Evolutionary conservation across 139 green algal genomes (phyloP).

Genomic region (Coelastrella sp.): DNA sequence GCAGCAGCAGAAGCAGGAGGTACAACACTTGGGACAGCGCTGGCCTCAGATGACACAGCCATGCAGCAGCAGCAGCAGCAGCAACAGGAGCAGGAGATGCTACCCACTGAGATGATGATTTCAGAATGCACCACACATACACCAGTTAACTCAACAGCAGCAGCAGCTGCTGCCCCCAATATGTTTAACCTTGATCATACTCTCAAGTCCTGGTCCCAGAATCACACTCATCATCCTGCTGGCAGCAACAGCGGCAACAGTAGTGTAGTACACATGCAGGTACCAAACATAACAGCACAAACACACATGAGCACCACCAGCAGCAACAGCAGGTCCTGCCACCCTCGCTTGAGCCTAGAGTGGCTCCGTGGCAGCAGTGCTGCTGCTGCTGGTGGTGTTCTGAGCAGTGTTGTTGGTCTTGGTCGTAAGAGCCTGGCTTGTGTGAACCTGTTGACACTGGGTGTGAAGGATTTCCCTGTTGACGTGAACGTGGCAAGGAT

Average conservation of each 20-base stretch:
- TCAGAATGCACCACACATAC: too few relatives aligned
- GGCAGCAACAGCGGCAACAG: conserved; percentile 34
- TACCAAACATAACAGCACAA: neutral
- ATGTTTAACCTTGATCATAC: neutral
- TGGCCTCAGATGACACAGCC: neutral
- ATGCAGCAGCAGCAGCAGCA: neutral
- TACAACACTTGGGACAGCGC: neutral
- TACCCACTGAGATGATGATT: too few relatives aligned
- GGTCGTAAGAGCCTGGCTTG: conserved; percentile 82
- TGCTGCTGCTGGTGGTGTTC: conserved; percentile 47
- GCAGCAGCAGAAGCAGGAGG: neutral
- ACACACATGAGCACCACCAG: neutral
- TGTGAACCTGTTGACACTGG: conserved; percentile 77
- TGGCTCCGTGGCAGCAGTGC: conserved; percentile 60
- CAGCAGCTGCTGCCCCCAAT: neutral
- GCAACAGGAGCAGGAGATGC: neutral
- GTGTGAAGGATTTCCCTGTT: conserved; percentile 77
- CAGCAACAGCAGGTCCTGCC: conserved; percentile 17
- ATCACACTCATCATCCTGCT: neutral
- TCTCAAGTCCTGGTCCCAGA: neutral
- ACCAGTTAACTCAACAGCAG: neutral
- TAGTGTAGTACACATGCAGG: conserved; percentile 8
- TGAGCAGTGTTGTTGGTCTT: conserved; percentile 62
- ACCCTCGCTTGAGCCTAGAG: conserved; percentile 65
- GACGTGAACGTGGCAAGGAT: conserved; percentile 87